Base-by-base conservation (phyloP, 179 eudicot genomes). In the Gypsophila paniculata region DNA sequence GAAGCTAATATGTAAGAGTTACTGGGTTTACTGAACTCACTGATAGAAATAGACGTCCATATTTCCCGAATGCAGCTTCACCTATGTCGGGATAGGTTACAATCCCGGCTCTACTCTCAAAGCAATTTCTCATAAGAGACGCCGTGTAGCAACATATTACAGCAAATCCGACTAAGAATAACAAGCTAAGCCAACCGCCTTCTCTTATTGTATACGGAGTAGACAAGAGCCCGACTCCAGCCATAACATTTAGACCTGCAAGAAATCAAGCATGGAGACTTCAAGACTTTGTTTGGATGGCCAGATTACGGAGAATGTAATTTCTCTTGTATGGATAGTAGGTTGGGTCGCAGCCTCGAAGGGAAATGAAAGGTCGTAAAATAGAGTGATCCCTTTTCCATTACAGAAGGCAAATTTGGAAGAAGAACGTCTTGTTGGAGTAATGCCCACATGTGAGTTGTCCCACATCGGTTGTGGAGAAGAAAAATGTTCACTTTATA, bases 61-160 rank as follows among this genome's bases (percentile, higher is more conserved):
- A 84, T 82, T 79, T 91, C 58, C 98, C 98, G 77, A 91, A 93
- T 13, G 98, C 98, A 44, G 98, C 98, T 83, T 93, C 97, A 78
- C 98, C 98, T 57, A 93, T 79, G 72, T 93, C 98, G 9, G 98
- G 94, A 73, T 85, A 93, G 34, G 87, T 84, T 69, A 85, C 39
- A 59, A 93, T 86, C 59, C 88, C 94, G 18, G 86, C 81, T 66
- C 68, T 83, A 80, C 90, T 91, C 80, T 89, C 98, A 48, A 93
- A 86, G 78, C 98, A 91, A 63, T 82, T 34, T 72, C 84, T 83
- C 97, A 93, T 88, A 49, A 93, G 96, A 63, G 82, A 82, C 73
- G 96, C 92, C 9, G 98, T 91, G 77, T 86, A 91, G 75, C 88
- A 91, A 75, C 92, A 89, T 57, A 93, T 38, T 7, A 81, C 65